Evolutionary conservation across 768 basidiomycete species (phyloP).

Genomic region (Leccinum aurantiacum): DNA sequence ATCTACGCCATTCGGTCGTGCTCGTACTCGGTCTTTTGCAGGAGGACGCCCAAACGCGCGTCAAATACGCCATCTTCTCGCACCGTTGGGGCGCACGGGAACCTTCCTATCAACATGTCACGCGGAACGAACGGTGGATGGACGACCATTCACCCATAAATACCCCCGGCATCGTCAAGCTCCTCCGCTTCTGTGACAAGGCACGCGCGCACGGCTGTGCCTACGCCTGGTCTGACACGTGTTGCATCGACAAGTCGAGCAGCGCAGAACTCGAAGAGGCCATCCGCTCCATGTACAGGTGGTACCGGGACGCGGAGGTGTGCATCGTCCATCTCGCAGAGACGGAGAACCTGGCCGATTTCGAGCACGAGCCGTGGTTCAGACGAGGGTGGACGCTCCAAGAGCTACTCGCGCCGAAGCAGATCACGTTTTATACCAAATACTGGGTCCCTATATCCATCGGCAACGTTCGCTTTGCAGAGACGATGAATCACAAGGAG

Average conservation of each 20-base stretch:
- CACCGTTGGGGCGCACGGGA: conserved; percentile 15
- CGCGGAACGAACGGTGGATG: not conserved
- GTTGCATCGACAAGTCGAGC: conserved; percentile 18
- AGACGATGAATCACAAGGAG: conserved; percentile 12
- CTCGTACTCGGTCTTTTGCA: not conserved
- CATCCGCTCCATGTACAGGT: not conserved
- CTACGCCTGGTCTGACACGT: conserved; percentile 17
- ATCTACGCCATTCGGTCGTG: not conserved
- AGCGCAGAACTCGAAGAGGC: conserved; percentile 15
- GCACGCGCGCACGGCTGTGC: conserved; percentile 6
- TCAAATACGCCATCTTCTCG: conserved; percentile 17
- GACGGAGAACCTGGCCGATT: conserved; percentile 7
- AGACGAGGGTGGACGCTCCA: conserved; percentile 11
- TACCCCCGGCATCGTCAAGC: conserved; percentile 4
- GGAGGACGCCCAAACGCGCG: conserved; percentile 4
- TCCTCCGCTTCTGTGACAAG: conserved; percentile 10
- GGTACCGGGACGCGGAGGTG: conserved; percentile 12
- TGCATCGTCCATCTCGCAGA: conserved; percentile 16
- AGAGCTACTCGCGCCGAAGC: conserved; percentile 12
- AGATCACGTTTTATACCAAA: conserved; percentile 11
- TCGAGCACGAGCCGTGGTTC: conserved; percentile 15
- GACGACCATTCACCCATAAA: not conserved
- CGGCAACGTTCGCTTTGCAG: not conserved
- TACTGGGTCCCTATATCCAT: conserved; percentile 3
- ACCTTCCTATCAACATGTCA: conserved; percentile 7